Evolutionary conservation across 441 rosid species (phyloP), one percentile per base, ranked within the genome.

Genomic region (Arabidopsis hybrid): DNA sequence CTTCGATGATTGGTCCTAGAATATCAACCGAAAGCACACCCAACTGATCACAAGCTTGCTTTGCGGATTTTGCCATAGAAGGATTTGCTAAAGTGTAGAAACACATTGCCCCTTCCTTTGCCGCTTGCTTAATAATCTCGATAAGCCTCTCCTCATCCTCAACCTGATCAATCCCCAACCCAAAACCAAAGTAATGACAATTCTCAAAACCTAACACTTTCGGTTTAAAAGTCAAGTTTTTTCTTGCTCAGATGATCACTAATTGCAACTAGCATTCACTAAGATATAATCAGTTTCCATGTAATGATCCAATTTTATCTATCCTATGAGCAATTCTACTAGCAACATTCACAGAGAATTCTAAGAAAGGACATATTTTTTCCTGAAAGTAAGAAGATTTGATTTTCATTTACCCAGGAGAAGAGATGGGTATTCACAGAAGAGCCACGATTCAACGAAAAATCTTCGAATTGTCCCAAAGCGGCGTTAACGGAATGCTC

Each of bases 401-500:
- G 12, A 10, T 11, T 45, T 26, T 2, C 46, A 31, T 67, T 59
- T 91, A 91, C 98, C 92, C 95, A 95, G 2, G 97, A 91, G 77
- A 94, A 94, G 39, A 94, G 87, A 62, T 91, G 98, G 1, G 96
- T 91, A 57, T 89, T 89, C 1, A 91, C 95, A 16, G 92, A 83
- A 60, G 91, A 91, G 2, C 87, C 91, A 2, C 92, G 89, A 71
- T 84, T 91, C 42, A 84, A 89, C 79, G 87, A 81, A 71, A 86
- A 88, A 62, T 85, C 80, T 38, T 91, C 97, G 80, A 94, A 91
- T 78, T 91, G 93, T 2, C 98, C 97, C 76, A 91, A 76, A 40
- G 96, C 96, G 0, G 98, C 98, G 81, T 67, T 82, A 65, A 94
- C 93, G 72, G 92, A 81, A 60, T 90, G 92, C 80, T 91, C 97